A percentile compares a stretch with the other conserved stretches of the same genome.
phyloP scores from a whole-genome alignment of 1,284 basidiomycete species.

The Cryptococcus sp. region DNA sequence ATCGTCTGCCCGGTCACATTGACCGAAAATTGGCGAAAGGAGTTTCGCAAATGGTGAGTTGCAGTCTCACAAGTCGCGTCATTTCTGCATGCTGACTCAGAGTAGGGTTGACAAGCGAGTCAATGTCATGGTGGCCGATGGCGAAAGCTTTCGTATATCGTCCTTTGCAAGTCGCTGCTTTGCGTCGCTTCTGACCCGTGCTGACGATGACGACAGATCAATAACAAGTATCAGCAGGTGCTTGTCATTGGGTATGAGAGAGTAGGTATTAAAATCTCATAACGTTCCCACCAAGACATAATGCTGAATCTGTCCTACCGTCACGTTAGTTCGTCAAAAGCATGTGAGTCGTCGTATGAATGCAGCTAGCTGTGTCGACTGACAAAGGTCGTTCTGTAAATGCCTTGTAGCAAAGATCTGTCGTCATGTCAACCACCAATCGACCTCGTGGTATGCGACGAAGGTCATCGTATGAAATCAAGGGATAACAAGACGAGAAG shows the following conservation, averaged over 20 bases:
- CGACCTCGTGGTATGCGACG: conserved; percentile 92
- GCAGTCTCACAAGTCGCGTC: neutral
- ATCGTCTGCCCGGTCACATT: conserved; percentile 95
- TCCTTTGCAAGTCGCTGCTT: conserved; percentile 71
- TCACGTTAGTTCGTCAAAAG: too few relatives aligned
- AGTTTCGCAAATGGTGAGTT: conserved; percentile 86
- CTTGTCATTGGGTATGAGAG: conserved; percentile 94
- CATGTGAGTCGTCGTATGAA: too few relatives aligned
- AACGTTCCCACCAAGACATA: too few relatives aligned
- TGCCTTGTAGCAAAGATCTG: conserved; percentile 45
- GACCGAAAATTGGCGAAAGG: conserved; percentile 94
- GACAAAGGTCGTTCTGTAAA: neutral
- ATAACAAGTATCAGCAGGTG: conserved; percentile 72
- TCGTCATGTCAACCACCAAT: conserved; percentile 67
- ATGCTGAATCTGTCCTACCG: too few relatives aligned
- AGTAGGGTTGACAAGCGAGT: conserved; percentile 20
- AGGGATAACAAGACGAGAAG: conserved; percentile 83
- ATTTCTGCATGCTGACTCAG: neutral
- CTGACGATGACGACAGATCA: conserved; percentile 25
- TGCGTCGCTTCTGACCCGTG: neutral
- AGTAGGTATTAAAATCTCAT: conserved; percentile 26
- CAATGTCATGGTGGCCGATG: conserved; percentile 75
- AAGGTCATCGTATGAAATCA: conserved; percentile 94
- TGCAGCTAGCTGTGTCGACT: too few relatives aligned
- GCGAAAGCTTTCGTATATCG: conserved; percentile 66